These are phyloP conservation scores for Boletellus deceptivus DNA, from an alignment of 1,284 basidiomycete species.

Conservation along the genomic window DNA sequence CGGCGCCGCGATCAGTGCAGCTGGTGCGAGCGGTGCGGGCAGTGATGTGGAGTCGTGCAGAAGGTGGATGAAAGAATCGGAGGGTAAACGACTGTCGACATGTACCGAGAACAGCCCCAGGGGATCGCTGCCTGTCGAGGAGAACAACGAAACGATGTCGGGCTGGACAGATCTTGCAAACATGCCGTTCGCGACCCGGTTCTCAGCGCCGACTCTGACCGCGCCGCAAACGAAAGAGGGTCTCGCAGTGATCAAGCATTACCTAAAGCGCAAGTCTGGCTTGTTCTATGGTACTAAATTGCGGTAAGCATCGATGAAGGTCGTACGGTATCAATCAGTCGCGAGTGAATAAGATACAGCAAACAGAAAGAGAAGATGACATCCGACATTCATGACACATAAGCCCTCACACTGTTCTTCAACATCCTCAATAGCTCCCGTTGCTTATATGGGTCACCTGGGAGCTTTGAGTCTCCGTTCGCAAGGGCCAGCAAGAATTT, in stretches of 20 bases:
- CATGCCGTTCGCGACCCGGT: conserved; percentile 37
- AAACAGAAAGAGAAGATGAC: not conserved
- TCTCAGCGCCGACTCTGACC: conserved; percentile 12
- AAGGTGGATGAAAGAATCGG: conserved; percentile 66
- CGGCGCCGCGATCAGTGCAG: conserved; percentile 42
- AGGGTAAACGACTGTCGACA: conserved; percentile 51
- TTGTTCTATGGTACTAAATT: conserved; percentile 3
- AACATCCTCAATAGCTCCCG: conserved; percentile 54
- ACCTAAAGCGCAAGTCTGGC: conserved; percentile 7
- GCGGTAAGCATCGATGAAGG: not conserved
- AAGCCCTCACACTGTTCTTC: conserved; percentile 40
- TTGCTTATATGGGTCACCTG: conserved; percentile 50
- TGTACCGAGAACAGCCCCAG: conserved; percentile 57
- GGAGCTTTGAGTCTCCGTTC: conserved; percentile 48
- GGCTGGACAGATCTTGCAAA: conserved; percentile 61
- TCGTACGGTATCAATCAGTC: conserved; percentile 13
- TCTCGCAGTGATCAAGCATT: conserved; percentile 10
- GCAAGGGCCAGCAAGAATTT: conserved; percentile 67
- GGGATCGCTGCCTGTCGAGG: conserved; percentile 67
- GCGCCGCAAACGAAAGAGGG: conserved; percentile 17
- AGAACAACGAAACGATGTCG: conserved; percentile 70
- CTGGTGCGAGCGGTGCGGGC: conserved; percentile 49
- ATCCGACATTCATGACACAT: conserved; percentile 14
- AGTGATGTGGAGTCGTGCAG: conserved; percentile 58
- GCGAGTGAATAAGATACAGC: conserved; percentile 18